phyloP scores from a whole-genome alignment of 345 rosid species.

The Gossypium thurberi region DNA sequence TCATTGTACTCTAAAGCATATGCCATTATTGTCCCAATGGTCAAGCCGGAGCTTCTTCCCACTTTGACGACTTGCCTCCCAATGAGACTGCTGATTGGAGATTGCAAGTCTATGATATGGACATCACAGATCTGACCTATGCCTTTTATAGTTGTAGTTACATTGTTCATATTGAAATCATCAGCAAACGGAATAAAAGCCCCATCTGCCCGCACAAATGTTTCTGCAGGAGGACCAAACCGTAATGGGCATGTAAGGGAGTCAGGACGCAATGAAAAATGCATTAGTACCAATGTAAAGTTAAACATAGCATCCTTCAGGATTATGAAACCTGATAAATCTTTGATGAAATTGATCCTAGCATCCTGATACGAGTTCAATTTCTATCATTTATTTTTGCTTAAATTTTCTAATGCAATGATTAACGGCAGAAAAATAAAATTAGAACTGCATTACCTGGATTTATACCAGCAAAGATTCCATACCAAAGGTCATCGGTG shows the following conservation, averaged over 20 bases:
- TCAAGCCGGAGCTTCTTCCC: constrained; percentile 78
- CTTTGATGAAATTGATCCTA: background rate
- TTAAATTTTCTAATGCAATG: too few species aligned
- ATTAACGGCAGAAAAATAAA: too few species aligned
- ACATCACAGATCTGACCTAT: constrained; percentile 61
- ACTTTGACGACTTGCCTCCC: constrained; percentile 72
- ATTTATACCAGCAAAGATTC: constrained; percentile 51
- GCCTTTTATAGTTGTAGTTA: constrained; percentile 69
- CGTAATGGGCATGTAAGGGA: constrained; percentile 10
- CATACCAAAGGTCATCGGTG: constrained; percentile 82
- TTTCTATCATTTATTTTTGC: too few species aligned
- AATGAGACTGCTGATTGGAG: constrained; percentile 53
- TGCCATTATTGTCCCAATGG: constrained; percentile 68
- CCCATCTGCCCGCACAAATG: constrained; percentile 82
- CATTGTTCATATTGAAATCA: constrained; percentile 57
- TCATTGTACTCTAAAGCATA: constrained; percentile 81
- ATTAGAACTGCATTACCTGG: constrained; percentile 1
- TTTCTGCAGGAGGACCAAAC: constrained; percentile 40
- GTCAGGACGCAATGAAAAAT: background rate
- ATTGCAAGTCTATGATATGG: constrained; percentile 61
- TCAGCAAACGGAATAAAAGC: constrained; percentile 79
- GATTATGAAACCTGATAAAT: background rate
- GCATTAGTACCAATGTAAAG: background rate
- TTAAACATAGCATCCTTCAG: background rate
- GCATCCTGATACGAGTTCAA: too few species aligned